These are phyloP conservation scores for Chytriomyces hyalinus DNA, from an alignment of 192 early-diverging fungal genomes.

Conservation along the genomic window DNA sequence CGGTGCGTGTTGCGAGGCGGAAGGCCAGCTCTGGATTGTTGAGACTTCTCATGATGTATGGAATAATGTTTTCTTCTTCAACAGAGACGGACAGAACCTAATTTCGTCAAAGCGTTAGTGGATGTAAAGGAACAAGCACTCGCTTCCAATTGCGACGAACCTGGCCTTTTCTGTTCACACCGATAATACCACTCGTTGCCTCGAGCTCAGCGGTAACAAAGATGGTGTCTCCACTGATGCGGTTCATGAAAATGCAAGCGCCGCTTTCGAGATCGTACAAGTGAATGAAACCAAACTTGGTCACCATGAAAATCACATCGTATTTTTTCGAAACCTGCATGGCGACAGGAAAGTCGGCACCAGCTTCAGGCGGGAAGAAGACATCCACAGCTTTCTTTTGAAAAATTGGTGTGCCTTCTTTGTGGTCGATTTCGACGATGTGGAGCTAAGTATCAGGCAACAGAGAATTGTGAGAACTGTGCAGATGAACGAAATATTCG, in stretches of 20 bases:
- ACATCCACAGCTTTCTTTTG: constrained; percentile 91
- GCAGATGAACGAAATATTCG: neutral
- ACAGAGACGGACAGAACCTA: constrained; percentile 93
- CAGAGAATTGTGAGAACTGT: neutral
- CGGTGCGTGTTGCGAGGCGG: constrained; percentile 85
- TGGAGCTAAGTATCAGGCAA: constrained; percentile 66
- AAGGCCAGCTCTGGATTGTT: constrained; percentile 90
- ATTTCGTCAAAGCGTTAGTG: constrained; percentile 19
- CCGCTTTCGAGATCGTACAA: constrained; percentile 95
- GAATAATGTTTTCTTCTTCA: constrained; percentile 88
- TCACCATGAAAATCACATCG: constrained; percentile 92
- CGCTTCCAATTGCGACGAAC: constrained; percentile 43
- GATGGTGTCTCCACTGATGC: constrained; percentile 97
- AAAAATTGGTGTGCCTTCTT: constrained; percentile 87
- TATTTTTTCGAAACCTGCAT: constrained; percentile 96
- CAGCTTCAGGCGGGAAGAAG: constrained; percentile 96
- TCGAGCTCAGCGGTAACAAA: constrained; percentile 95
- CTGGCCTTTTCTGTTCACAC: constrained; percentile 95
- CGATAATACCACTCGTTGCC: constrained; percentile 85
- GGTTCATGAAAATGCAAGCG: constrained; percentile 95
- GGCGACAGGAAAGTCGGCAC: constrained; percentile 92
- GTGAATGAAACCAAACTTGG: constrained; percentile 98
- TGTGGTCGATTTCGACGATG: constrained; percentile 95
- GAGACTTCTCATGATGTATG: constrained; percentile 83
- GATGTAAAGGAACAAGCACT: neutral